Base-by-base conservation (phyloP, 1,284 basidiomycete species). In the Thelephora terrestris region DNA sequence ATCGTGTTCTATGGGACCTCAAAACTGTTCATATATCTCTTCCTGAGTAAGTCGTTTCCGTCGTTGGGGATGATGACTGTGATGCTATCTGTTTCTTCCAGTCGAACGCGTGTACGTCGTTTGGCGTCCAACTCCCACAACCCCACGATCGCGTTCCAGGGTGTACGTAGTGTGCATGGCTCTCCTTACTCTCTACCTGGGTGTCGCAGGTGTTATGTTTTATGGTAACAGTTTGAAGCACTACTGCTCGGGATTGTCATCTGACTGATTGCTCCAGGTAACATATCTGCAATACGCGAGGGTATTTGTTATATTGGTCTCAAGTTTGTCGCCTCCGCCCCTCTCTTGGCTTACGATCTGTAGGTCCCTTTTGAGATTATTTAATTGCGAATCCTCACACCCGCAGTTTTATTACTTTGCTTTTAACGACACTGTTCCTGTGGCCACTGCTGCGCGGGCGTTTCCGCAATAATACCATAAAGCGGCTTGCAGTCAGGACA, bases 391-490 rank as follows among this genome's bases (percentile, higher is more conserved):
- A 29, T 40, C n/a, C 34, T 47, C 49, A 40, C 24, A 37, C 6
- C 10, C 5, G 18, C 49, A 70, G 68, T 2, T 59, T 62, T 51
- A 61, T 73, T 55, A 73, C 69, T 53, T 42, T 71, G 23, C 59
- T 70, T 50, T 60, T 76, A 35, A 75, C 73, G 1, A 52, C 52
- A 2, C 64, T 75, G 14, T 78, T 78, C 58, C 53, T 76, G 14
- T 67, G 65, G 60, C 75, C 76, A 0, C 59, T 79, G 4, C 54
- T 67, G 27, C 61, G 65, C 17, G 60, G 63, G 4, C 57, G 61
- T 17, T 60, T 68, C 49, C 59, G 61, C 32, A 69, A 64, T 46
- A 53, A 61, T 0, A 61, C 60, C 1, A 57, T 74, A 18, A 63
- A 66, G 17, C 53, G 57, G 18, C 58, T 74, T 35, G 71, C 72